phyloP scores from a whole-genome alignment of 2,329 filamentous ascomycete species.

The Talaromyces sp. region DNA sequence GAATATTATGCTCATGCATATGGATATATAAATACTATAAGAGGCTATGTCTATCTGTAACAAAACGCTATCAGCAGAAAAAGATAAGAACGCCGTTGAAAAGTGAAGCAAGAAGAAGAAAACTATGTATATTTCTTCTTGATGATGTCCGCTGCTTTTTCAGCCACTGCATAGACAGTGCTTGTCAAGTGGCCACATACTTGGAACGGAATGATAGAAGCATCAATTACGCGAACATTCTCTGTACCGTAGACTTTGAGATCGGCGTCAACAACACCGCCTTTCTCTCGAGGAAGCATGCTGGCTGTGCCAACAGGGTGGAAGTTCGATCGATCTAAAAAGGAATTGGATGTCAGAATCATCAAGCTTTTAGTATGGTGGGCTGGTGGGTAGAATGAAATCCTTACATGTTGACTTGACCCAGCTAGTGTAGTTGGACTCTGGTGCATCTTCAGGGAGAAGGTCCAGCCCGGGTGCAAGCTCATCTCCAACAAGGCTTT shows the following conservation, averaged over 20 bases:
- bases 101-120: background rate
- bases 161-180: conserved; percentile 31
- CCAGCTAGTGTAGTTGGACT: background rate
- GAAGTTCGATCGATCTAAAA: conserved; percentile 28
- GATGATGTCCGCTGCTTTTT: conserved; percentile 32
- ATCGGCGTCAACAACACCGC: background rate
- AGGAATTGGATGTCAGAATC: background rate
- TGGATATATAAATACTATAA: background rate
- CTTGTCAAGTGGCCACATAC: conserved; percentile 27
- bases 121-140: conserved; percentile 21
- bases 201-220: conserved; percentile 30
- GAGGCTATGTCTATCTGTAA: background rate
- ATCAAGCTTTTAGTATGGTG: background rate
- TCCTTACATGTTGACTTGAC: background rate
- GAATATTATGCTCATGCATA: background rate
- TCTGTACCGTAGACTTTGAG: background rate
- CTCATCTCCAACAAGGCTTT: background rate
- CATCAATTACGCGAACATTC: conserved; percentile 37
- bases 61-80: background rate
- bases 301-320: conserved; percentile 18
- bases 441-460: background rate
- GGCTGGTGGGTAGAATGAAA: background rate
- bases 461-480: background rate
- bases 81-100: background rate
- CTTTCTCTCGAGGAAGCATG: conserved; percentile 15